Percentiles rank a stretch among this genome's conserved stretches.
These are phyloP conservation scores for Eleusine coracana DNA, from an alignment of 176 grass and related monocot genomes.

Conservation along the genomic window DNA sequence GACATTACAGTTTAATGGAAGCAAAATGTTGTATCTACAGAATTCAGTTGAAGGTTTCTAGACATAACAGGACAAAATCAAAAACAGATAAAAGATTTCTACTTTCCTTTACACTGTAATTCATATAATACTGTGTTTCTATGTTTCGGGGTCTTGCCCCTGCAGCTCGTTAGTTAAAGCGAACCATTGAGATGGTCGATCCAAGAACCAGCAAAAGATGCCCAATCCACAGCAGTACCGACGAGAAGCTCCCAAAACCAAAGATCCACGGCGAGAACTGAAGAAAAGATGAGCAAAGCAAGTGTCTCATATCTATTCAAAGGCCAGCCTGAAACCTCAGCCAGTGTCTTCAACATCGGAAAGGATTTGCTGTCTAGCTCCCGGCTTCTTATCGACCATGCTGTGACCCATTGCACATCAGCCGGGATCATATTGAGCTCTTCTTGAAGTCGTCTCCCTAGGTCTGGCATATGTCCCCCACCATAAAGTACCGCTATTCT, in stretches of 20 bases:
- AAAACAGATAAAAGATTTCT: constrained; percentile 4
- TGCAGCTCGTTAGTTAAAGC: constrained; percentile 34
- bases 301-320: constrained; percentile 81
- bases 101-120: constrained; percentile 28
- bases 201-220: constrained; percentile 71
- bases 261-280: constrained; percentile 77
- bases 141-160: not conserved
- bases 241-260: constrained; percentile 88
- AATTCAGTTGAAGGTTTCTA: constrained; percentile 20
- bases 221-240: constrained; percentile 48
- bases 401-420: constrained; percentile 77
- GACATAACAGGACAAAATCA: not conserved
- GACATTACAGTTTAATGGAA: constrained; percentile 18
- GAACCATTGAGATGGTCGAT: constrained; percentile 39
- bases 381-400: constrained; percentile 81
- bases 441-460: constrained; percentile 67
- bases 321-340: constrained; percentile 66
- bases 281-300: constrained; percentile 77
- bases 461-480: constrained; percentile 93
- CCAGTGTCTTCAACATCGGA: constrained; percentile 70
- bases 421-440: constrained; percentile 80
- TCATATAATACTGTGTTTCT: constrained; percentile 25
- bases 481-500: constrained; percentile 90
- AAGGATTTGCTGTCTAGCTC: constrained; percentile 58
- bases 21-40: constrained; percentile 43